phyloP scores from a whole-genome alignment of 257 asterid species.

The Cruciata laevipes region DNA sequence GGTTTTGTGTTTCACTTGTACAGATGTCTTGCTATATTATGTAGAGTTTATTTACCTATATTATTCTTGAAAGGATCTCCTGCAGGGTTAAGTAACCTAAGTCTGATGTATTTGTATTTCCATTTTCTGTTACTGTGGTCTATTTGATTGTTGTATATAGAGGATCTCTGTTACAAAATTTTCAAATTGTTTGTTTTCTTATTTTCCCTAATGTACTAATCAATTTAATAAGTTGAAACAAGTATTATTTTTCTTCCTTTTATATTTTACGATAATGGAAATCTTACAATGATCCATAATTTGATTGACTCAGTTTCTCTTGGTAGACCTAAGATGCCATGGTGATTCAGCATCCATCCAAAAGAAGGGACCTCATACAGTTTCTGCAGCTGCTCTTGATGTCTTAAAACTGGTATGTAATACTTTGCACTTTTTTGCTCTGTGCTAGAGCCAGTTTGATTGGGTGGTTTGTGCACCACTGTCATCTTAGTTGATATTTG shows the following conservation, averaged over 20 bases:
- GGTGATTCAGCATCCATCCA: slow-evolving; percentile 86
- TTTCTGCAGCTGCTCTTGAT: slow-evolving; percentile 91
- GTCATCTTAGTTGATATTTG: neutral
- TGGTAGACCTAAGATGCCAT: slow-evolving; percentile 95
- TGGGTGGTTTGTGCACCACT: neutral
- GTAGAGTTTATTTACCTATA: neutral
- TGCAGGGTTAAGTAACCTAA: neutral
- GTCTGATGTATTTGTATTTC: neutral
- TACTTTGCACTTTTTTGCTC: slow-evolving; percentile 9
- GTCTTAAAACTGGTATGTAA: slow-evolving; percentile 83
- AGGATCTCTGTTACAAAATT: neutral
- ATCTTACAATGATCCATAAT: slow-evolving; percentile 25
- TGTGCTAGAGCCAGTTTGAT: neutral
- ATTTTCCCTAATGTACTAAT: neutral
- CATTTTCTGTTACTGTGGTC: neutral
- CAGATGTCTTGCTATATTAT: neutral
- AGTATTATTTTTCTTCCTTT: neutral
- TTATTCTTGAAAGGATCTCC: neutral
- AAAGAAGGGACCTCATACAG: slow-evolving; percentile 80
- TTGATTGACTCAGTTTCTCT: slow-evolving; percentile 73
- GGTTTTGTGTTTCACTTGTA: neutral
- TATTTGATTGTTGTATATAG: neutral
- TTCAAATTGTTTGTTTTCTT: neutral
- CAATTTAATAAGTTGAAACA: neutral
- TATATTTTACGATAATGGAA: slow-evolving; percentile 1